phyloP scores from a whole-genome alignment of 2,329 filamentous ascomycete species.

The Aspergillus chevalieri region DNA sequence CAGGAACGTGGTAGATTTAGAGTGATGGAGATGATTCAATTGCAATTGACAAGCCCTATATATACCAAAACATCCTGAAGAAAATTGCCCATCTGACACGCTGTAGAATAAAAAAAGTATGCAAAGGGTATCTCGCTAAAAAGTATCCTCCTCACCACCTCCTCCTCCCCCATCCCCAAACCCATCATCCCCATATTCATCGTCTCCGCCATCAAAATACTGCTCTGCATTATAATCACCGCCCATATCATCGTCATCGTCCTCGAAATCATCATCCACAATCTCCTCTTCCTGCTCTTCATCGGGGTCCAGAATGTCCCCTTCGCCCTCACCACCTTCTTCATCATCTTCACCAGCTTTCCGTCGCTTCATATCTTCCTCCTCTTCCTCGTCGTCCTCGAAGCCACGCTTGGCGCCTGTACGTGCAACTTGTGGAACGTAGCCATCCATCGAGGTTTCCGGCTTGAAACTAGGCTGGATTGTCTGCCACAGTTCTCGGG shows the following conservation, averaged over 20 bases:
- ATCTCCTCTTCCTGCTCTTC: constrained; percentile 49
- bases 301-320: constrained; percentile 29
- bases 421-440: constrained; percentile 13
- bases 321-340: constrained; percentile 24
- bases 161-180: constrained; percentile 51
- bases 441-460: constrained; percentile 27
- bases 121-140: constrained; percentile 30
- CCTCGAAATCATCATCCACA: constrained; percentile 54
- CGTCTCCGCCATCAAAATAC: constrained; percentile 57
- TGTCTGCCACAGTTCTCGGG: constrained; percentile 51
- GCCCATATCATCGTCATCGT: constrained; percentile 53
- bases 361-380: constrained; percentile 29
- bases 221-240: constrained; percentile 61
- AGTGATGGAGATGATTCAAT: no score
- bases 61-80: no score
- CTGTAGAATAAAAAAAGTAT: constrained; percentile 11
- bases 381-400: constrained; percentile 43
- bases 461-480: constrained; percentile 44
- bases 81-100: no score
- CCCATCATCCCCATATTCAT: constrained; percentile 49
- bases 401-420: constrained; percentile 32
- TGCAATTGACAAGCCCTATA: no score
- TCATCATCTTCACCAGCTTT: constrained; percentile 28
- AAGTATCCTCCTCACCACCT: constrained; percentile 45
- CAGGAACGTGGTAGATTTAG: no score